These are phyloP conservation scores for Imleria badia DNA, from an alignment of 768 basidiomycete genomes.

Conservation along the genomic window DNA sequence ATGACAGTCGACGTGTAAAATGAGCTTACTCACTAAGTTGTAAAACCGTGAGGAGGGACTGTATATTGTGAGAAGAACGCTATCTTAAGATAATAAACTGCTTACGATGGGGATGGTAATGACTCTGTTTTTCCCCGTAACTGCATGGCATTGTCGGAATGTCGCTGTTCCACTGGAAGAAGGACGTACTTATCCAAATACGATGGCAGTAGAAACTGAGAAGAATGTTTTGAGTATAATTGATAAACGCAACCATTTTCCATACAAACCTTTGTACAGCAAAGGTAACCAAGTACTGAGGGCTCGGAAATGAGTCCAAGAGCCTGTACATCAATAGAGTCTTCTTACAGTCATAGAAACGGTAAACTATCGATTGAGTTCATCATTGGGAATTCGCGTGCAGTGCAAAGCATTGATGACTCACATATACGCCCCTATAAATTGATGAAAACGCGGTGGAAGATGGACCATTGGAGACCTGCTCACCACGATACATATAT, in stretches of 20 bases:
- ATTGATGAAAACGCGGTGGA: neutral
- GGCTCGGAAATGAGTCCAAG: neutral
- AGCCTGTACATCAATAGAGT: neutral
- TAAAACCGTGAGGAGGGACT: neutral
- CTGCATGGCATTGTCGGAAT: neutral
- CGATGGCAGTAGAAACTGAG: slow-evolving; percentile 17
- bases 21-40: slow-evolving; percentile 5
- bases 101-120: slow-evolving; percentile 1
- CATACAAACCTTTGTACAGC: slow-evolving; percentile 13
- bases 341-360: slow-evolving; percentile 12
- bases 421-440: slow-evolving; percentile 11
- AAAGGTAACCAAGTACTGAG: slow-evolving; percentile 6
- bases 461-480: neutral
- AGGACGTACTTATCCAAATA: slow-evolving; percentile 18
- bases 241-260: neutral
- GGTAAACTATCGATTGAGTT: neutral
- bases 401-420: neutral
- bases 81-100: neutral
- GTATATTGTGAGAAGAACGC: neutral
- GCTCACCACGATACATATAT: slow-evolving; percentile 10
- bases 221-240: neutral
- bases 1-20: neutral
- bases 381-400: neutral
- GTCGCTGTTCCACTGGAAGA: neutral
- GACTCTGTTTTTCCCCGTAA: neutral